Base-by-base conservation (phyloP, 2,329 filamentous ascomycete genomes). In the Decorospora gaudefroyi region DNA sequence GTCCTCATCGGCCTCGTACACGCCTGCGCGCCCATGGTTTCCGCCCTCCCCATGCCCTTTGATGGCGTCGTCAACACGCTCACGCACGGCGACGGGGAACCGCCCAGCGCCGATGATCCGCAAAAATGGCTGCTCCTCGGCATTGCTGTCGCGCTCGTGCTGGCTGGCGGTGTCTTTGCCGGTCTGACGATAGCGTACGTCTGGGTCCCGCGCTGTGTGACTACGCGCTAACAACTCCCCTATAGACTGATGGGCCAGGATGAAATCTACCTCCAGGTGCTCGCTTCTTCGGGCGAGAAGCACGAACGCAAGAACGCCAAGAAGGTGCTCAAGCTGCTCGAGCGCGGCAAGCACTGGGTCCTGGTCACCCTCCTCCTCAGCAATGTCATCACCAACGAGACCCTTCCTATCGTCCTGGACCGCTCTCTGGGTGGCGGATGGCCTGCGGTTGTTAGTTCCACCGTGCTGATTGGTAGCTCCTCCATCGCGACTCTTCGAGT, bases 341-440 rank as follows among this genome's bases (percentile, higher is more conserved):
- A 89, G 54, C 87, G 82, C 61, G 93, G 93, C 61, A 99, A 99
- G 71, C 93, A 99, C 72, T 99, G 93, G 93, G 92, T 99, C 13
- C 77, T 99, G 44, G 93, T 99, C 40, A 97, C 93, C 2, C 76
- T 99, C 17, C 80, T 99, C 6, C 77, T 99, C 42, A 90, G 90
- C 70, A 99, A 99, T 70, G 93, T 99, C 65, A 95, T 99, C 62
- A 95, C 95, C 55, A 97, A 99, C 71, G 93, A 97, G 74, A 95
- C 92, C 2, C 59, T 69, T 37, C 93, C 93, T 18, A 96, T 99
- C 51, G 89, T 99, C 8, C 81, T 99, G 37, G 93, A 99, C 72
- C 81, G 93, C 43, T 96, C 90, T 43, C 81, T 99, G 12, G 93
- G 93, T 19, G 93, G 93, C 56, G 93, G 93, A 53, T 91, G 95